Evolutionary conservation across 306 rosid species (phyloP).

Genomic region (Biancaea sappan): DNA sequence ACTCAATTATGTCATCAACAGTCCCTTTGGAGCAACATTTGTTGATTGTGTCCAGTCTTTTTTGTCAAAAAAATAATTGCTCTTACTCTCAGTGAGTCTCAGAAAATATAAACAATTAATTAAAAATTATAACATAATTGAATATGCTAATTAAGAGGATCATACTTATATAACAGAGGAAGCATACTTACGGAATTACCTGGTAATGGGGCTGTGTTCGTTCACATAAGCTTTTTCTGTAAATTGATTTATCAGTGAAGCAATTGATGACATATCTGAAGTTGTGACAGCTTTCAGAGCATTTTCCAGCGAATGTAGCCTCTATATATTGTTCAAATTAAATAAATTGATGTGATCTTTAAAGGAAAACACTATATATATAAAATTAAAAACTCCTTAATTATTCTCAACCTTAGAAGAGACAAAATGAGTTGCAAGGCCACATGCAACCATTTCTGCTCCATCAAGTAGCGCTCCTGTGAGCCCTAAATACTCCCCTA

Average conservation of each 20-base stretch:
- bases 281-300: slow-evolving; percentile 4
- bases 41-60: slow-evolving; percentile 30
- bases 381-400: no score
- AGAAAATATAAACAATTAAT: no score
- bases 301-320: slow-evolving; percentile 24
- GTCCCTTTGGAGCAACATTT: slow-evolving; percentile 34
- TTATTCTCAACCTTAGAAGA: slow-evolving; percentile 25
- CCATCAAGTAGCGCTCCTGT: slow-evolving; percentile 32
- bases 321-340: slow-evolving; percentile 23
- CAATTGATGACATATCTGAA: slow-evolving; percentile 19
- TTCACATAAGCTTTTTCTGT: slow-evolving; percentile 9
- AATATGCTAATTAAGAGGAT: background rate
- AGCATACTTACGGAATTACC: background rate
- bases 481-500: slow-evolving; percentile 35
- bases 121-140: background rate
- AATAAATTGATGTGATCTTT: background rate
- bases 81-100: no score
- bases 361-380: no score
- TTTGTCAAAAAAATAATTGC: no score
- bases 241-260: background rate
- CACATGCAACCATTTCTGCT: slow-evolving; percentile 42
- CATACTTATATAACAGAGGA: background rate
- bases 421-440: slow-evolving; percentile 44
- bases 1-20: slow-evolving; percentile 32
- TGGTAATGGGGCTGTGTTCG: slow-evolving; percentile 7